These are phyloP conservation scores for Calcarisporium arbuscula DNA, from an alignment of 2,329 filamentous ascomycete genomes.

Conservation along the genomic window DNA sequence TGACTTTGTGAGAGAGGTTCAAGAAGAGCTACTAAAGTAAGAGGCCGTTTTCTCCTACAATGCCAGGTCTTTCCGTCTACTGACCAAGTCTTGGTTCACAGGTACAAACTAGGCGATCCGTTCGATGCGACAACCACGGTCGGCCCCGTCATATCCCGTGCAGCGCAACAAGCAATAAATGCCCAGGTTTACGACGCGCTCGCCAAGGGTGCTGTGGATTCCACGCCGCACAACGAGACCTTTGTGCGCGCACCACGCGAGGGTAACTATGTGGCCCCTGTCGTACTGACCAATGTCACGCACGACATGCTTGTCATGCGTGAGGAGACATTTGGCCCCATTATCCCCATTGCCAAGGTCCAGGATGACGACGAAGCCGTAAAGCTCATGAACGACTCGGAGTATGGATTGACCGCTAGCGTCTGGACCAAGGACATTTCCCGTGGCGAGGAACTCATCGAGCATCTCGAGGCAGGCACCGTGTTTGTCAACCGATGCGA, in stretches of 20 bases:
- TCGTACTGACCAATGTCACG: slow-evolving; percentile 69
- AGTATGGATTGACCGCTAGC: slow-evolving; percentile 91
- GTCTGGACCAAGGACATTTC: slow-evolving; percentile 89
- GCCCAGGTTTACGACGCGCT: slow-evolving; percentile 78
- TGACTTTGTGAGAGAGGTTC: slow-evolving; percentile 69
- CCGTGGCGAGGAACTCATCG: slow-evolving; percentile 68
- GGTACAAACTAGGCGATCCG: slow-evolving; percentile 86
- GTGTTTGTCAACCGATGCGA: slow-evolving; percentile 96
- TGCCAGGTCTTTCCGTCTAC: too few species aligned
- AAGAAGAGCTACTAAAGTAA: slow-evolving; percentile 82
- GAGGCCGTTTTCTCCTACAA: too few species aligned
- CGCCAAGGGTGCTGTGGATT: slow-evolving; percentile 74
- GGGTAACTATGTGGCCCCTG: slow-evolving; percentile 86
- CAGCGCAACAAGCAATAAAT: slow-evolving; percentile 68
- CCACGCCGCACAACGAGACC: slow-evolving; percentile 73
- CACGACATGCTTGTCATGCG: slow-evolving; percentile 86
- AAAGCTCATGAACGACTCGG: slow-evolving; percentile 84
- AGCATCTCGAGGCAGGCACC: slow-evolving; percentile 83
- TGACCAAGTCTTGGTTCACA: too few species aligned
- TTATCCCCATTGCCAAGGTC: slow-evolving; percentile 87
- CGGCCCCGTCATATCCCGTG: slow-evolving; percentile 81
- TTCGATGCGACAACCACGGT: slow-evolving; percentile 72
- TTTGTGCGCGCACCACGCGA: slow-evolving; percentile 67
- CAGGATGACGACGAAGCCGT: slow-evolving; percentile 75
- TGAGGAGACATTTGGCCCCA: slow-evolving; percentile 90